Percentiles rank a stretch among this genome's conserved stretches.
These are phyloP conservation scores for Diaporthe ilicicola DNA, from an alignment of 2,329 filamentous ascomycete genomes.

Conservation along the genomic window DNA sequence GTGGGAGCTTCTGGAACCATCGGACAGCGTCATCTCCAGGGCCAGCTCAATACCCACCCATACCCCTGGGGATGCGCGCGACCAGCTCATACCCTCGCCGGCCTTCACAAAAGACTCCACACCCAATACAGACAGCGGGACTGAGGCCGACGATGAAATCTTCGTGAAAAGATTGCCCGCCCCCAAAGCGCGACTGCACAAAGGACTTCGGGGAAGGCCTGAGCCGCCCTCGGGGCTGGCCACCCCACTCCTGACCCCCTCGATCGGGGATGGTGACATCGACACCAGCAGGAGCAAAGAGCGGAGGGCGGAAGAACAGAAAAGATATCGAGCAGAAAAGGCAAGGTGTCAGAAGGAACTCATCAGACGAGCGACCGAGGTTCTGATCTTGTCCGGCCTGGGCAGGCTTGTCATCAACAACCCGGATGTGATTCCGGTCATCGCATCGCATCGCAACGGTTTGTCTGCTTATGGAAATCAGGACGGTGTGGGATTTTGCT, in stretches of 20 bases:
- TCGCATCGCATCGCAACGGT: constrained; percentile 61
- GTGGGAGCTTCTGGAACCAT: constrained; percentile 61
- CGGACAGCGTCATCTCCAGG: constrained; percentile 37
- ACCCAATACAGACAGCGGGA: constrained; percentile 85
- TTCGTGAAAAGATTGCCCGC: constrained; percentile 86
- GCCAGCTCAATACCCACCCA: constrained; percentile 34
- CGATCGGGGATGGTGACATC: constrained; percentile 52
- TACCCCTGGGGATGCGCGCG: constrained; percentile 37
- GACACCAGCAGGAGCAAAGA: constrained; percentile 37
- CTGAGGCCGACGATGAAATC: constrained; percentile 94
- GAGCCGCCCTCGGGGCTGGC: constrained; percentile 63
- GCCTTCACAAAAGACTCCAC: constrained; percentile 60
- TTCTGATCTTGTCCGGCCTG: constrained; percentile 59
- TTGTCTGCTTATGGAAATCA: constrained; percentile 32
- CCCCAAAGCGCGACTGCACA: constrained; percentile 75
- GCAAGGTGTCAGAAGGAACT: constrained; percentile 59
- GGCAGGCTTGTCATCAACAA: constrained; percentile 59
- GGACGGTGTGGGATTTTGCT: background rate
- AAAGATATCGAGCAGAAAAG: constrained; percentile 40
- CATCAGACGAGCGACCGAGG: constrained; percentile 61
- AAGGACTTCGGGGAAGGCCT: constrained; percentile 75
- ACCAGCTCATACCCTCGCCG: constrained; percentile 38
- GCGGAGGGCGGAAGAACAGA: constrained; percentile 27
- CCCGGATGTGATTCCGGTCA: constrained; percentile 52
- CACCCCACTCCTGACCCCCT: constrained; percentile 63